These are phyloP conservation scores for Aureobasidium melanogenum DNA, from an alignment of 2,329 filamentous ascomycete genomes.

Conservation along the genomic window DNA sequence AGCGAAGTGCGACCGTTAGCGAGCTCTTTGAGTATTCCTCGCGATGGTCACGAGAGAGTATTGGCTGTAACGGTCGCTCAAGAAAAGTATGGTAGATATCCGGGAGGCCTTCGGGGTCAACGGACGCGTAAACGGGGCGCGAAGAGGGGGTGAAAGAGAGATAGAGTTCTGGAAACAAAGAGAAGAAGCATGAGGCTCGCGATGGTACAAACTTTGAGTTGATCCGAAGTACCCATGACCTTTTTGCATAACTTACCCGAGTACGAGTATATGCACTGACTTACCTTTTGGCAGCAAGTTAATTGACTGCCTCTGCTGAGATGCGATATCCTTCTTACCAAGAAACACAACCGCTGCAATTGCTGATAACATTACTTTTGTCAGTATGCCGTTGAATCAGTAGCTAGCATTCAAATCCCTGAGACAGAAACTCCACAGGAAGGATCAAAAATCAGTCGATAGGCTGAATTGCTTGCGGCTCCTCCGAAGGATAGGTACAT, in stretches of 20 bases:
- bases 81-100: slow-evolving; percentile 4
- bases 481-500: background rate
- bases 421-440: background rate
- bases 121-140: background rate
- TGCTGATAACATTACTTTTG: background rate
- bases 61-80: slow-evolving; percentile 9
- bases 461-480: background rate
- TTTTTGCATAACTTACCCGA: background rate
- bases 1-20: background rate
- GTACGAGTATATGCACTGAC: background rate
- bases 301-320: background rate
- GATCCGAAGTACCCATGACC: background rate
- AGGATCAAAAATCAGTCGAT: background rate
- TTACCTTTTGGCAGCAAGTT: background rate
- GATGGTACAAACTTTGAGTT: slow-evolving; percentile 6
- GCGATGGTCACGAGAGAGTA: slow-evolving; percentile 9
- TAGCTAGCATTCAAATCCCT: background rate
- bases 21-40: background rate
- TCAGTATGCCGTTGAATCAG: background rate
- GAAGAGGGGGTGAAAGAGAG: background rate
- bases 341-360: background rate
- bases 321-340: background rate
- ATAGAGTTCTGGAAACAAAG: slow-evolving; percentile 7
- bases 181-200: slow-evolving; percentile 5
- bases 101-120: background rate